Evolutionary conservation across 2,329 filamentous ascomycete species (phyloP), one percentile per base, ranked within the genome.

Genomic region (Neonectria hederae): DNA sequence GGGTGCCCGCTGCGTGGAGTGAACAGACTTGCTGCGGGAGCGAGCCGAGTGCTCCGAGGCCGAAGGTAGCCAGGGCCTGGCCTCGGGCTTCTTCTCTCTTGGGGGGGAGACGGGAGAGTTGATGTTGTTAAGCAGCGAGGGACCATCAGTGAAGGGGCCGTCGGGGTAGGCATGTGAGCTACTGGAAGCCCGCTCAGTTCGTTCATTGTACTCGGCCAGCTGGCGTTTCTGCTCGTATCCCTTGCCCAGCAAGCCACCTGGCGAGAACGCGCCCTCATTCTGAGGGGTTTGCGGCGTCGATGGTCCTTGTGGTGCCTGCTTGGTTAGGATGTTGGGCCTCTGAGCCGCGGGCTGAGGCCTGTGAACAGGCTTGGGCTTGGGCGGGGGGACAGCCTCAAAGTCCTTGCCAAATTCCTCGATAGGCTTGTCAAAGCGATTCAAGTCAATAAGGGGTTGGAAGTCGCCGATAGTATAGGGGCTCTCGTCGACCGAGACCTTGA

Each of bases 401-500:
- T 83, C 79, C 54, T 84, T 84, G 17, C 82, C 82, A 56, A 83
- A 84, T 14, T 85, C 81, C 13, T 84, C 84, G 1, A 84, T 65
- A 9, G 83, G 81, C 71, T 84, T 84, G 62, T 87, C 83, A 69
- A 90, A 88, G 8, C 84, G 82, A 42, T 85, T 81, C 73, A 89
- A 79, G 64, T 93, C 88, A 9, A 94, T 77, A 4, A 94, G 78
- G 1, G 92, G 90, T 68, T 88, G 83, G 76, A 92, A 92, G 1
- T 87, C 84, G 5, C 90, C 90, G 55, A 92, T 90, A 71, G 80
- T 88, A 83, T 83, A 92, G 59, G 80, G 87, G 71, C 76, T 83
- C 65, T 85, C 82, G 40, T 85, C 84, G 9, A 71, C 67, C 14
- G 69, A 74, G 22, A 82, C 67, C 58, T 77, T 78, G 35, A 78